Evolutionary conservation across 352 stramenopile species (phyloP).

Genomic region (Thalassiosira pacifica): DNA sequence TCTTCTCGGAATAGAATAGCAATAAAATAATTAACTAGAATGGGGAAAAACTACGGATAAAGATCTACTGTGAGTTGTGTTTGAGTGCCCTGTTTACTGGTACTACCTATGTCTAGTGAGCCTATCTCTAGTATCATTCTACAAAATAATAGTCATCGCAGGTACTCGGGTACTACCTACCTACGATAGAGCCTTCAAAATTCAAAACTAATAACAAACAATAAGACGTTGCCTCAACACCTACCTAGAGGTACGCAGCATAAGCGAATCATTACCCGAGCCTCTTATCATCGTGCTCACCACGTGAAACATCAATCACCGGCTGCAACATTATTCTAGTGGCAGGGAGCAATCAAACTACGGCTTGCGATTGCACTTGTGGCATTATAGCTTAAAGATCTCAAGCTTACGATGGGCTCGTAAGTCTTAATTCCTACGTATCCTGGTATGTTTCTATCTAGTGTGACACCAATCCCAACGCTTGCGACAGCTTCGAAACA

Average conservation of each 20-base stretch:
- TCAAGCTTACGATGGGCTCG: neutral
- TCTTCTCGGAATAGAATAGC: neutral
- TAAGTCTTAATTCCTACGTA: neutral
- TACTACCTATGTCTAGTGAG: neutral
- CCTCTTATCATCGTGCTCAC: neutral
- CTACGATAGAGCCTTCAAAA: neutral
- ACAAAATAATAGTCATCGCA: neutral
- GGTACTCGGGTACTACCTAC: neutral
- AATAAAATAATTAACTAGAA: slow-evolving; percentile 1
- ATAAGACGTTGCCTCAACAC: neutral
- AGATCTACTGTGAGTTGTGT: neutral
- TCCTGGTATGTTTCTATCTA: neutral
- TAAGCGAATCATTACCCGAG: neutral
- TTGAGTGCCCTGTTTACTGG: neutral
- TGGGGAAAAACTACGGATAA: neutral
- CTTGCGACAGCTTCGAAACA: neutral
- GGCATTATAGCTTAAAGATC: neutral
- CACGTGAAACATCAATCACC: neutral
- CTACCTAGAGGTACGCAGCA: neutral
- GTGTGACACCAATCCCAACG: neutral
- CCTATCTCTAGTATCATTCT: neutral
- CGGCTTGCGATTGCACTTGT: neutral
- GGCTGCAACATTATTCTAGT: neutral
- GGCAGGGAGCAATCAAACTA: neutral
- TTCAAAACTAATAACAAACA: neutral